Evolutionary conservation across 768 basidiomycete species (phyloP), one percentile per base, ranked within the genome.

Genomic region (Termitomyces sp.): DNA sequence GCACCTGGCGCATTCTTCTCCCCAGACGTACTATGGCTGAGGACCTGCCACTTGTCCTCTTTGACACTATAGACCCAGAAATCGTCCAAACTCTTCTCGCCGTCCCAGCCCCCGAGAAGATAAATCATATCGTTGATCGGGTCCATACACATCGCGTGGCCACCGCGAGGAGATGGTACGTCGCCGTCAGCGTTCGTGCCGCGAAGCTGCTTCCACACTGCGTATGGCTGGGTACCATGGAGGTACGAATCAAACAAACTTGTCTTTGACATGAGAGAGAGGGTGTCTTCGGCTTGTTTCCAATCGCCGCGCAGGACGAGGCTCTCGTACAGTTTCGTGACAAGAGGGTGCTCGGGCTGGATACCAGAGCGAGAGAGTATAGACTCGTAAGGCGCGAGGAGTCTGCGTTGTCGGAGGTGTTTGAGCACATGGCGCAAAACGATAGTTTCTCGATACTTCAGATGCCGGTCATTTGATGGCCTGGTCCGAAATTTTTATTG

Each of bases 131-230:
- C 81, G 41, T 82, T 78, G 8, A 79, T 75, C 26, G 79, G 73
- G 66, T 92, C 90, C 62, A 91, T 82, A 64, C 88, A 91, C 88
- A 91, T 90, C 23, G 88, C 86, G 62, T 93, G 89, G 0, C 91
- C 91, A 16, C 91, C 88, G 0, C 91, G 83, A 48, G 82, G 76
- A 28, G 79, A 77, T 5, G 91, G 91, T 0, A 79, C 70, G 63
- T 89, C 87, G 9, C 84, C 84, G 64, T 87, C 83, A 1, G 82
- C 77, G 61, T 87, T 82, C n/a, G 81, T 78, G 23, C 82, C 87
- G 40, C 71, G 72, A 1, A 91, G 71, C 16, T 79, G 81, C 28
- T 72, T 78, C 89, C 91, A 93, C 5, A 77, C 66, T 0, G 85
- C 79, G 51, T 79, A 80, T 1, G 88, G 83, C 61, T 82, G 83